phyloP scores from a whole-genome alignment of 352 stramenopile genomes.

The Phytopythium kandeliae region DNA sequence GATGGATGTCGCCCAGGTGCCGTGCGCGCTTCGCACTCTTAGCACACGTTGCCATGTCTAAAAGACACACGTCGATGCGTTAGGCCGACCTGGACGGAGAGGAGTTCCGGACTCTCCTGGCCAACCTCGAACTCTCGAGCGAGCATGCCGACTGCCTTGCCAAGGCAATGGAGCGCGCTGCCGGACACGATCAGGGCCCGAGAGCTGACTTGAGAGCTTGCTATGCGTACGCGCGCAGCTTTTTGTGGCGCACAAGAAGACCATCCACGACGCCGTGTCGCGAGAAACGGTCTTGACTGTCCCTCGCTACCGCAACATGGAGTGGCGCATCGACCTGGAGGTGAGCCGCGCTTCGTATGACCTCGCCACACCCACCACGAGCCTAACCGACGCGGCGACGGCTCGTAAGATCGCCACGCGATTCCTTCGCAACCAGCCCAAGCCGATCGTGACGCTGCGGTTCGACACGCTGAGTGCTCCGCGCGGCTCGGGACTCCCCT shows the following conservation, averaged over 20 bases:
- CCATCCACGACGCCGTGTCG: slow-evolving; percentile 46
- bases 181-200: too few relatives aligned
- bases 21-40: too few relatives aligned
- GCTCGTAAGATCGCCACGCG: slow-evolving; percentile 71
- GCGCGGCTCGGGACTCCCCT: slow-evolving; percentile 14
- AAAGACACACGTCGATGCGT: too few relatives aligned
- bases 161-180: slow-evolving; percentile 37
- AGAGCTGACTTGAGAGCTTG: too few relatives aligned
- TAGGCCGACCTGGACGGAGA: slow-evolving; percentile 38
- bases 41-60: too few relatives aligned
- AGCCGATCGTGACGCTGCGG: slow-evolving; percentile 62
- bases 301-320: slow-evolving; percentile 52
- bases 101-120: slow-evolving; percentile 36
- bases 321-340: slow-evolving; percentile 83
- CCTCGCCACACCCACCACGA: too few relatives aligned
- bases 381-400: too few relatives aligned
- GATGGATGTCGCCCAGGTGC: slow-evolving; percentile 65
- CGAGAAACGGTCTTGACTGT: slow-evolving; percentile 34
- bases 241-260: slow-evolving; percentile 35
- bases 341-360: too few relatives aligned
- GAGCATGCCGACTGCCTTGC: slow-evolving; percentile 38
- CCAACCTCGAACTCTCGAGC: slow-evolving; percentile 33
- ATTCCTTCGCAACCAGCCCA: slow-evolving; percentile 50
- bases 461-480: slow-evolving; percentile 34
- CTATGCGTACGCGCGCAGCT: slow-evolving; percentile 19